Base-by-base conservation (phyloP, 352 stramenopile species). In the Globisporangium orthogonon region DNA sequence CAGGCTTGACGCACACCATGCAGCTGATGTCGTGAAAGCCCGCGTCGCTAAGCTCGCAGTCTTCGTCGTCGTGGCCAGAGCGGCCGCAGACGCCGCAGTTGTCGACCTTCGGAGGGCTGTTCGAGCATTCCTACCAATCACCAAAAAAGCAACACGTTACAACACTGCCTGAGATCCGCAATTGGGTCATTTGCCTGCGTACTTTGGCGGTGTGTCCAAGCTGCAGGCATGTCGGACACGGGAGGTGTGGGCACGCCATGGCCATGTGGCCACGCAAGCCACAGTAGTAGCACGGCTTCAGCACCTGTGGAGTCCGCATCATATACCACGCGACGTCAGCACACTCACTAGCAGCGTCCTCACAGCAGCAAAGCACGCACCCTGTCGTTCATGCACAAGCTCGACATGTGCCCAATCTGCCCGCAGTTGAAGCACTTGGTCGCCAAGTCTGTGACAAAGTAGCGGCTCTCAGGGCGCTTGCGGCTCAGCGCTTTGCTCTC, bases 391-490 rank as follows among this genome's bases (percentile, higher is more conserved):
- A 81, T 74, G 65, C 83, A 94, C 45, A 87, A 60, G n/a, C 55
- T 77, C 31, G 81, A 76, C 66, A 89, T 83, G 63, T 94, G 83
- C 13, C 83, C 83, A 10, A 91, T 74, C 54, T 94, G 66, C 30
- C 79, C 81, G 56, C 83, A 94, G 60, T 91, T 88, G 65, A 79
- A 94, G 63, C 83, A 94, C 63, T 94, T 94, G 56, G 74, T 91
- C 46, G 81, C 73, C 49, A 94, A 63, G 49, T 94, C 83, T 13
- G 80, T 91, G 58, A 87, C 53, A 51, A 94, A 94, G 45, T 94
- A 94, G 46, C 83, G 74, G 54, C 73, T 89, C 51, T 94, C 83
- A 3, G 66, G 74, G 5, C 78, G 74, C 52, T 70, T 70, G 49
- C 70, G 70, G n/a, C 74, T 85, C 51, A 52, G 28, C 2, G 43